Conservation (phyloP, 1,139 yeast genomes). For the Candida frijolesensis region DNA sequence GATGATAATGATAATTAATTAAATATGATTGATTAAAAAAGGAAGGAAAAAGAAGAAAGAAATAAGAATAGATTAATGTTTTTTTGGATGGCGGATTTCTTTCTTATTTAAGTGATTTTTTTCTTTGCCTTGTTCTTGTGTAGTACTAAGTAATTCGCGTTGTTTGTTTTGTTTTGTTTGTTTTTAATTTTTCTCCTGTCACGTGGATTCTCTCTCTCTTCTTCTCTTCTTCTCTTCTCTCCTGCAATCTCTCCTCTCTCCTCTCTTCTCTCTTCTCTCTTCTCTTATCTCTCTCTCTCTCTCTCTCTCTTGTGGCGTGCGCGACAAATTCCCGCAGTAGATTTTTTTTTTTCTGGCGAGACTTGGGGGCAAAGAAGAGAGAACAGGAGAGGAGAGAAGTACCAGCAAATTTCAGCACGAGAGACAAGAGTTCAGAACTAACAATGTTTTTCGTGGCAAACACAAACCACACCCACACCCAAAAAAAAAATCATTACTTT, state of each 20-base stretch:
- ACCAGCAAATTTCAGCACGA: conserved; percentile 5
- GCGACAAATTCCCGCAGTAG: neutral
- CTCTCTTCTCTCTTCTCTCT: conserved; percentile 4
- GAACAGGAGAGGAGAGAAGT: neutral
- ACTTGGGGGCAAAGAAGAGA: conserved; percentile 6
- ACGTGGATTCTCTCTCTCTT: conserved; percentile 2
- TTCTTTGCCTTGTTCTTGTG: neutral
- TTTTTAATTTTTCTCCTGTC: conserved; percentile 1
- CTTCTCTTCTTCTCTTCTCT: conserved; percentile 3
- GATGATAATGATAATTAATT: conserved; percentile 15
- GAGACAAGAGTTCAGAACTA: conserved; percentile 1
- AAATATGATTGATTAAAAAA: conserved; percentile 12
- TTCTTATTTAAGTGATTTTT: conserved; percentile 10
- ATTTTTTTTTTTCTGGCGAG: neutral
- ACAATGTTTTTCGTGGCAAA: conserved; percentile 1
- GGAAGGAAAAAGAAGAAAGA: conserved; percentile 7
- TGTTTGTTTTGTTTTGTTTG: neutral
- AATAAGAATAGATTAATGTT: neutral
- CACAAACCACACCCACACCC: neutral
- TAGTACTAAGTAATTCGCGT: too few species aligned
- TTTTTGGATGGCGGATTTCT: conserved; percentile 3
- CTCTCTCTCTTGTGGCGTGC: conserved; percentile 2
- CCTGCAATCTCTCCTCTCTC: neutral
- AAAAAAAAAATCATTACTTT: conserved; percentile 2
- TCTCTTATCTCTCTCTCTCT: neutral